Evolutionary conservation across 352 stramenopile genomes (phyloP).

Genomic region (Globisporangium viniferum): DNA sequence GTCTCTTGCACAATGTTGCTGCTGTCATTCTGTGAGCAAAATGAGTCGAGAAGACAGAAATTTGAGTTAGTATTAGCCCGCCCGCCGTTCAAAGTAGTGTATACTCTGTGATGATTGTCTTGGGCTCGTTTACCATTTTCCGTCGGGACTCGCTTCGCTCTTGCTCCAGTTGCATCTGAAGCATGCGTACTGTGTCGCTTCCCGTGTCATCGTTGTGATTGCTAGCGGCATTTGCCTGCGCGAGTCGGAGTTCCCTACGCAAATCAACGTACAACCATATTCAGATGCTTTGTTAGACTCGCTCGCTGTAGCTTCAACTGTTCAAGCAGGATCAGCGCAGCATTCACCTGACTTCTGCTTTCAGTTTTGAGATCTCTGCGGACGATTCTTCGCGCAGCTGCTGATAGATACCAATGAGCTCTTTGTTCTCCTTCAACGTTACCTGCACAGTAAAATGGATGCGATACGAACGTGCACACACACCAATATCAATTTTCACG

Average conservation of each 20-base stretch:
- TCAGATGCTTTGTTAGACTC: neutral
- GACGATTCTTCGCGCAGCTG: conserved; percentile 59
- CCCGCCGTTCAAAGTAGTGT: neutral
- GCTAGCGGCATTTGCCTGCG: neutral
- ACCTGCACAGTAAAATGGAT: conserved; percentile 21
- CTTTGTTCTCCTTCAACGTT: conserved; percentile 70
- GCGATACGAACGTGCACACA: neutral
- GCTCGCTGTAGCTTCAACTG: neutral
- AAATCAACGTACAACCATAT: neutral
- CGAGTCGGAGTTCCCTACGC: conserved; percentile 7
- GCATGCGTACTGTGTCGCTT: conserved; percentile 3
- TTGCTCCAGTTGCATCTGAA: conserved; percentile 24
- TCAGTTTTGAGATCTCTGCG: conserved; percentile 41
- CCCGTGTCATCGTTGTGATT: neutral
- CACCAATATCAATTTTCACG: neutral
- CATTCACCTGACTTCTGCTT: conserved; percentile 56
- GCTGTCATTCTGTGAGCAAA: conserved; percentile 40
- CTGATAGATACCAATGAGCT: conserved; percentile 70
- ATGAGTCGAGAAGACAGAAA: no score
- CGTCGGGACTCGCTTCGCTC: conserved; percentile 33
- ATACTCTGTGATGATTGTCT: neutral
- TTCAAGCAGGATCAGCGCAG: neutral
- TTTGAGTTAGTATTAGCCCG: no score
- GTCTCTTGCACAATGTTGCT: conserved; percentile 49
- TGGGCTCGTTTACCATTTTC: conserved; percentile 29